Base-by-base conservation (phyloP, 805 yeast species). In the Metschnikowia hibisci region DNA sequence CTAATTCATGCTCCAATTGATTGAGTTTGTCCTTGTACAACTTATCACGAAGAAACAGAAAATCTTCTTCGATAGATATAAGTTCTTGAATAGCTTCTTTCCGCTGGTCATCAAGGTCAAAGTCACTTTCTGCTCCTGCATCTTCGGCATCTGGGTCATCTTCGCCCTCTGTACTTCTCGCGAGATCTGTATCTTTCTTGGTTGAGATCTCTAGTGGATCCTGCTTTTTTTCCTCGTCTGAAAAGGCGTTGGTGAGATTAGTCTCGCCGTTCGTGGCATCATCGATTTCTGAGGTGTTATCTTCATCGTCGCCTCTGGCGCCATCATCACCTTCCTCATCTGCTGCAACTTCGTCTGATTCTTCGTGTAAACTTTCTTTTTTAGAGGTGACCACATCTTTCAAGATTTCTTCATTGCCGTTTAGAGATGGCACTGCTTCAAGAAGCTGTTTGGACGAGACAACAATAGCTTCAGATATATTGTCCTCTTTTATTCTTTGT, bases 41-140 rank as follows among this genome's bases (percentile, higher is more conserved):
- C 55, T 77, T 76, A 61, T 93, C 97, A 50, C 96, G 78, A 43
- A 91, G 71, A 48, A 77, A 73, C 6, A 98, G 97, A 71, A 90
- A 93, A 42, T 84, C 84, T 32, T 82, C 71, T 60, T 93, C 99
- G 45, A 93, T 88, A 18, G 77, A 78, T 2, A 89, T 83, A 41
- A 93, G 77, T 41, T 79, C 84, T 39, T 77, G 76, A 41, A 91
- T 69, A 2, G 96, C 96, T 20, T 74, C 72, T 44, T 76, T 71
- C 11, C 93, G 50, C 47, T 68, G 71, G 44, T 68, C 70, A 45
- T 67, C 70, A 38, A 67, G 44, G 38, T 62, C 56, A 14, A 48
- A 28, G 33, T 41, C 54, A 22, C 32, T 34, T 12, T 39, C 39
- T 4, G 27, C 43, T 15, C 30, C 39, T 11, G 25, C 31, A 3